Evolutionary conservation across 805 yeast genomes (phyloP).

Genomic region (Candida suzukii): DNA sequence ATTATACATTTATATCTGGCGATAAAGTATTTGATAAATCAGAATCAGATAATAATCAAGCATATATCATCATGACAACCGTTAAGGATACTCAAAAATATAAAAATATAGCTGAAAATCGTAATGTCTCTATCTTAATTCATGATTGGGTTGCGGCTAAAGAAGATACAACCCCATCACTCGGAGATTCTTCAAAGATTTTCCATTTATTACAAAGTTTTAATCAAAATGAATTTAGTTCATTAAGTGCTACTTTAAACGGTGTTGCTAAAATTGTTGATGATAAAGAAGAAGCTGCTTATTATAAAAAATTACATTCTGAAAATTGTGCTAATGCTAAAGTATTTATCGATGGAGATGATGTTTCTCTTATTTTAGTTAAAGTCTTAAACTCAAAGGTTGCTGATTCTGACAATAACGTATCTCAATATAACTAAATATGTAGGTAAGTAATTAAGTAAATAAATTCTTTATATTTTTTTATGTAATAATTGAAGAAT

Average conservation of each 20-base stretch:
- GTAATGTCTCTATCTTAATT: conserved; percentile 72
- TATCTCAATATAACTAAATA: conserved; percentile 21
- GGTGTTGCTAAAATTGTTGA: conserved; percentile 62
- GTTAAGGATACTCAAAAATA: conserved; percentile 68
- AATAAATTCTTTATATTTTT: not conserved
- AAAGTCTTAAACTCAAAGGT: conserved; percentile 64
- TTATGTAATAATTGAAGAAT: not conserved
- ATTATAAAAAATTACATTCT: conserved; percentile 56
- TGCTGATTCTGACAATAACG: conserved; percentile 69
- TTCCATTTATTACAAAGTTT: conserved; percentile 62
- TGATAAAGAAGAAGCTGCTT: conserved; percentile 41
- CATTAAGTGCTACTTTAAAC: conserved; percentile 73
- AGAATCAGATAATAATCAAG: conserved; percentile 23
- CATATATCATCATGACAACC: conserved; percentile 65
- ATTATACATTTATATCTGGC: conserved; percentile 61
- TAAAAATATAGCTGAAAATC: conserved; percentile 60
- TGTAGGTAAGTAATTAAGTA: conserved; percentile 1
- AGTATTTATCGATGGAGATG: conserved; percentile 57
- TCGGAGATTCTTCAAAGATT: conserved; percentile 36
- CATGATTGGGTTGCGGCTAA: conserved; percentile 84
- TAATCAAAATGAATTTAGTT: conserved; percentile 73
- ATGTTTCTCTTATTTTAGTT: conserved; percentile 60
- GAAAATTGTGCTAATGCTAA: conserved; percentile 63
- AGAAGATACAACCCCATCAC: conserved; percentile 25
- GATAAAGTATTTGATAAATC: conserved; percentile 21